These are phyloP conservation scores for Solanum acaule DNA, from an alignment of 257 asterid species.

Conservation along the genomic window DNA sequence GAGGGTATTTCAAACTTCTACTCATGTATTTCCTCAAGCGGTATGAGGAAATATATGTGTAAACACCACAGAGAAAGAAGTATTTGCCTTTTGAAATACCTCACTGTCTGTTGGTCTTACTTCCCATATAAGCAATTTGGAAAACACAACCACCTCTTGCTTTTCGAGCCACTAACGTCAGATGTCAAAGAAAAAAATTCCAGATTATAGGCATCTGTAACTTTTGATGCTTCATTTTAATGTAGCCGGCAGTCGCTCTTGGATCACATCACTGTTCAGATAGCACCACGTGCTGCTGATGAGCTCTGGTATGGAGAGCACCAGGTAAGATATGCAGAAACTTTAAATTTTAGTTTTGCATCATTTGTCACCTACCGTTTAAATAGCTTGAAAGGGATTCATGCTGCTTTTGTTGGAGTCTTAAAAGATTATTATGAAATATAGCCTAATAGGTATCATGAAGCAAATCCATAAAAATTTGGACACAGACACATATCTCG, in stretches of 20 bases:
- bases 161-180: background rate
- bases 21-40: background rate
- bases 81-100: background rate
- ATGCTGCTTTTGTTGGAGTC: background rate
- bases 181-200: background rate
- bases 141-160: background rate
- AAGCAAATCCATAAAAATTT: background rate
- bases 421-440: background rate
- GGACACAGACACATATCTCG: background rate
- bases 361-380: background rate
- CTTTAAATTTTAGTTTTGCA: background rate
- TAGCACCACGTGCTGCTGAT: constrained; percentile 98
- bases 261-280: constrained; percentile 89
- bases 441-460: background rate
- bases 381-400: background rate
- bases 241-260: constrained; percentile 88
- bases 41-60: background rate
- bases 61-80: background rate
- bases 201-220: background rate
- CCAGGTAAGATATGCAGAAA: constrained; percentile 41
- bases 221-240: background rate
- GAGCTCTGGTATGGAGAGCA: constrained; percentile 79
- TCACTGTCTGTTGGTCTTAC: background rate
- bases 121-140: background rate
- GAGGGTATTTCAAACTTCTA: background rate